These are phyloP conservation scores for Grigorovia transvaalensis DNA, from an alignment of 805 yeast species.

Conservation along the genomic window DNA sequence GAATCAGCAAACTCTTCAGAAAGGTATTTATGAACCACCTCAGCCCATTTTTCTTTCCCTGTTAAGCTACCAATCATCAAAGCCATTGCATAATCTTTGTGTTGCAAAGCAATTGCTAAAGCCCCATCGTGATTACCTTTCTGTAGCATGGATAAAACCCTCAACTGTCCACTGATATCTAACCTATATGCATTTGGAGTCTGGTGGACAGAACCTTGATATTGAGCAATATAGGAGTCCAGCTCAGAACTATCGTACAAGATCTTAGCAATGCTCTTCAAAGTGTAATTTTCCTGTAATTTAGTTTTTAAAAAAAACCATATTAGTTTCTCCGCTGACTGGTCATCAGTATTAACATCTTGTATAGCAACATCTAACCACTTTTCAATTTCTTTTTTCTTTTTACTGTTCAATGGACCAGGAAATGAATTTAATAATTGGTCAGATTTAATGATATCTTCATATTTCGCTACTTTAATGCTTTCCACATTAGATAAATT, in stretches of 20 bases:
- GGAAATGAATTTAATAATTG: slow-evolving; percentile 28
- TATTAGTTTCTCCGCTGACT: slow-evolving; percentile 14
- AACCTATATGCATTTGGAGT: slow-evolving; percentile 31
- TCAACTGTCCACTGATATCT: slow-evolving; percentile 26
- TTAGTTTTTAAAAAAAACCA: slow-evolving; percentile 20
- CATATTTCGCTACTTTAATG: slow-evolving; percentile 31
- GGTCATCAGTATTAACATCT: slow-evolving; percentile 12
- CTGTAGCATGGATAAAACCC: slow-evolving; percentile 34
- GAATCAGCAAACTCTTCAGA: slow-evolving; percentile 33
- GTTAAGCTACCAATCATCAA: slow-evolving; percentile 56
- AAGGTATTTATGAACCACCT: slow-evolving; percentile 48
- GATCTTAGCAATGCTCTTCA: slow-evolving; percentile 28
- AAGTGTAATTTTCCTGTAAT: slow-evolving; percentile 15
- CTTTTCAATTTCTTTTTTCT: slow-evolving; percentile 54
- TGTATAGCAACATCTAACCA: slow-evolving; percentile 43
- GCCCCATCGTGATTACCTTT: slow-evolving; percentile 62
- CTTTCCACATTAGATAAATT: slow-evolving; percentile 5
- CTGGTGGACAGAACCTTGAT: slow-evolving; percentile 3
- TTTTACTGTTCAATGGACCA: slow-evolving; percentile 47
- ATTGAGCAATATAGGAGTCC: slow-evolving; percentile 17
- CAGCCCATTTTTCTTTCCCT: slow-evolving; percentile 51
- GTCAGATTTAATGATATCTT: slow-evolving; percentile 27
- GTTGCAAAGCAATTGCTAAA: slow-evolving; percentile 46
- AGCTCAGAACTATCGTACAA: slow-evolving; percentile 27
- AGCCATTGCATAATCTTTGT: slow-evolving; percentile 70